phyloP scores from a whole-genome alignment of 1,284 basidiomycete genomes.

The Sparassis latifolia region DNA sequence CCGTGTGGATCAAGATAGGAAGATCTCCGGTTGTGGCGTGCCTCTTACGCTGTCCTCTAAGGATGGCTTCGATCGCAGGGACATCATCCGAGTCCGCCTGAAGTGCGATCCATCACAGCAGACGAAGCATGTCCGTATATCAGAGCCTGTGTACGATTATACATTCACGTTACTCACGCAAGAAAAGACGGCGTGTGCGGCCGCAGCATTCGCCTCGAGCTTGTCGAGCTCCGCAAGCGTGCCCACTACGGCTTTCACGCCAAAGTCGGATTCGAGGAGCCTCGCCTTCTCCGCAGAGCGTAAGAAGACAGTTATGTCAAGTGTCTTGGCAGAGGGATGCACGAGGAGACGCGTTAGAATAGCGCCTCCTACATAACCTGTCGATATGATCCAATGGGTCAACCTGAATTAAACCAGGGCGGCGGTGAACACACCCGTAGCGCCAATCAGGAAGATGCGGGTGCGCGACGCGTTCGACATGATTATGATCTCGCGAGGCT shows the following conservation, averaged over 20 bases:
- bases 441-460: constrained; percentile 2
- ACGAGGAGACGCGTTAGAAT: constrained; percentile 29
- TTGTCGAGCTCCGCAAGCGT: constrained; percentile 23
- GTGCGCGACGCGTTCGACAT: not conserved
- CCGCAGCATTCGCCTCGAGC: constrained; percentile 28
- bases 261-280: constrained; percentile 20
- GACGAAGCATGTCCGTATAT: constrained; percentile 4
- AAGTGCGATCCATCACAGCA: not conserved
- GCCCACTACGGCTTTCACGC: constrained; percentile 27
- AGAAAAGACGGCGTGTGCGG: constrained; percentile 41
- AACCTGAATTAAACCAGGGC: not conserved
- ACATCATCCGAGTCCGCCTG: constrained; percentile 42
- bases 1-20: constrained; percentile 47
- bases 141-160: constrained; percentile 3
- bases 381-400: not conserved
- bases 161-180: constrained; percentile 27
- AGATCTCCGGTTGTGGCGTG: constrained; percentile 29
- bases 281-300: constrained; percentile 32
- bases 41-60: constrained; percentile 38
- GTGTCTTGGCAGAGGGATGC: constrained; percentile 31
- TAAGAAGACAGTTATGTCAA: constrained; percentile 37
- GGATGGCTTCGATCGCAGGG: constrained; percentile 32
- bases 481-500: too few relatives aligned
- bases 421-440: not conserved
- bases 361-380: constrained; percentile 11